Evolutionary conservation across 192 early-diverging fungal species (phyloP), one percentile per base, ranked within the genome.

Genomic region (Coemansia asiatica): DNA sequence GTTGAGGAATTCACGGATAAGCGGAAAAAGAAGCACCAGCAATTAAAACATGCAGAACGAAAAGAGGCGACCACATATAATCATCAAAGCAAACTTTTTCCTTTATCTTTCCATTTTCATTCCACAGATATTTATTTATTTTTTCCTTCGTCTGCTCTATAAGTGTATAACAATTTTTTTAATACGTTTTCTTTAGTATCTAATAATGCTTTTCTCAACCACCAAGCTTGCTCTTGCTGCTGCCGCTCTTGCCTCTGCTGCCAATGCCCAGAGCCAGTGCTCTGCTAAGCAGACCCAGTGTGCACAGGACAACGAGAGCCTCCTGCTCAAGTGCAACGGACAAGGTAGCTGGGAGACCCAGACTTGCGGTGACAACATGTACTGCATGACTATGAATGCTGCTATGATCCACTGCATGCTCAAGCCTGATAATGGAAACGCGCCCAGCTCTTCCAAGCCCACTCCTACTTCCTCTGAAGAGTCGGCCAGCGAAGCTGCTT

Each of bases 351-450:
- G 78, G 78, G 13, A 59, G 9, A 64, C 72, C 5, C 15, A 40
- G 28, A 28, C 27, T 19, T 81, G 78, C 48, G 60, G 28, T 12
- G 13, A 46, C 22, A 47, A 63, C 67, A 50, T 44, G 66, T 68
- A 68, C 69, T 81, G 78, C 57, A 81, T 81, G 78, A 81, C 78
- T 19, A 81, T 81, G 78, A 56, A 56, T 21, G 56, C 60, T 5
- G 73, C 31, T 9, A 81, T 81, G 78, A 57, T 75, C 50, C 78
- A 81, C 66, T 81, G 78, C 70, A 81, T 81, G 78, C 76, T 79
- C 60, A 48, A 55, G 58, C 60, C 70, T 38, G 71, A 73, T 10
- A 50, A 62, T 10, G 61, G 12, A 7, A 51, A 35, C 8, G 36
- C 35, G 22, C 26, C 49, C 35, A 60, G 19, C 33, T 54, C 51